Evolutionary conservation across 148 eudicot species (phyloP), one percentile per base, ranked within the genome.

Genomic region (Agrostemma githago): DNA sequence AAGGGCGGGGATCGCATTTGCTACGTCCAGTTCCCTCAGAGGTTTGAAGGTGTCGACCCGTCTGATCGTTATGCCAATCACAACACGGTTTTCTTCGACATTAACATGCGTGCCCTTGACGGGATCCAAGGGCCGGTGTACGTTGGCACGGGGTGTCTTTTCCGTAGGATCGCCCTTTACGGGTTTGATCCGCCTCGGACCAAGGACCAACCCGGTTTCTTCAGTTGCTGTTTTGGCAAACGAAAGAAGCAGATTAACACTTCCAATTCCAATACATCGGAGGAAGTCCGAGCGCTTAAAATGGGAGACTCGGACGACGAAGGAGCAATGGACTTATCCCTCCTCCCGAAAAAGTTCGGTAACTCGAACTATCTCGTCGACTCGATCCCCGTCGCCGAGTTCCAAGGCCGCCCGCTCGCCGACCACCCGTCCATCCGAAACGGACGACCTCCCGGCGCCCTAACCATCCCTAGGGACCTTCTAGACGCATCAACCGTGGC

Each of bases 51-150:
- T 20, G 89, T 93, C 3, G 98, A 93, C 69, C 97, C 98, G 0
- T 94, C 98, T 19, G 98, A 94, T 74, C 92, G 98, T 15, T 94
- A 94, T 56, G 98, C 98, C 60, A 94, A 94, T 81, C 92, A 86
- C 82, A 94, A 94, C 76, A 94, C 97, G 0, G 95, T 93, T 53
- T 93, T 93, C 87, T 93, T 93, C 21, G 98, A 93, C 67, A 95
- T 87, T 17, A 94, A 94, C 75, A 94, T 94, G 98, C 86, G 98
- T 11, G 96, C 98, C 58, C 88, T 91, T 14, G 98, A 94, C 57
- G 98, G 98, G 58, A 84, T 93, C 19, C 98, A 93, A 66, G 98
- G 98, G 7, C 98, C 98, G 0, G 92, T 94, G 26, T 94, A 94
- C 68, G 98, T 94, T 0, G 98, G 98, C 7, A 94, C 98, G 0